Conservation (phyloP, 805 yeast genomes). For the Metschnikowia arizonensis region DNA sequence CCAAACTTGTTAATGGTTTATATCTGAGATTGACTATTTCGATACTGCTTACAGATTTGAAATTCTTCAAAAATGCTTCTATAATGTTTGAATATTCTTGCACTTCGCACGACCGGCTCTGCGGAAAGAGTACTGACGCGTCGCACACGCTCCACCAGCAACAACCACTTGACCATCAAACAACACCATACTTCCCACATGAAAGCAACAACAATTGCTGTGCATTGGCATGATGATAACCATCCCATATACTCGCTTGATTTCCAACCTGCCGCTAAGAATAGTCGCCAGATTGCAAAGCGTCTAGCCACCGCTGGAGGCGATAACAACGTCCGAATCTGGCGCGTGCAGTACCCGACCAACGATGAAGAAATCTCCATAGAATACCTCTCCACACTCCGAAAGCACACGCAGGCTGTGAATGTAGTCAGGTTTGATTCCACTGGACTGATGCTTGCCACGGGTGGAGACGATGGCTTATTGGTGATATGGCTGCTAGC, state of each 20-base stretch:
- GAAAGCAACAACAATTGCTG: constrained; percentile 47
- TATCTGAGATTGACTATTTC: too few species aligned
- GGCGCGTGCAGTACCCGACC: constrained; percentile 29
- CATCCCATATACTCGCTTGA: constrained; percentile 69
- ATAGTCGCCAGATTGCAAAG: not conserved
- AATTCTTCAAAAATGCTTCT: too few species aligned
- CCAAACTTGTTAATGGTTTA: too few species aligned
- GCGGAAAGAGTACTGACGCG: not conserved
- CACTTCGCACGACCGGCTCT: not conserved
- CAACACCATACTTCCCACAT: constrained; percentile 14
- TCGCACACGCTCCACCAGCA: not conserved
- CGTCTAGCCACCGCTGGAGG: constrained; percentile 92
- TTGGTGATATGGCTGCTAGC: constrained; percentile 73
- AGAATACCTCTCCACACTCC: constrained; percentile 72
- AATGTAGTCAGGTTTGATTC: constrained; percentile 82
- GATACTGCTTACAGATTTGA: too few species aligned
- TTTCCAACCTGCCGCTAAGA: constrained; percentile 46
- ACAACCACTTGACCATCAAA: not conserved
- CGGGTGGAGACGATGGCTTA: constrained; percentile 95
- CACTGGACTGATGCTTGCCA: constrained; percentile 66
- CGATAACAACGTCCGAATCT: constrained; percentile 77
- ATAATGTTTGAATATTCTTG: too few species aligned
- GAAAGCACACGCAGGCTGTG: constrained; percentile 92
- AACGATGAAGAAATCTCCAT: constrained; percentile 33
- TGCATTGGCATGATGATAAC: constrained; percentile 73